Base-by-base conservation (phyloP, 345 rosid genomes). In the Cardamine chenopodiifolia region DNA sequence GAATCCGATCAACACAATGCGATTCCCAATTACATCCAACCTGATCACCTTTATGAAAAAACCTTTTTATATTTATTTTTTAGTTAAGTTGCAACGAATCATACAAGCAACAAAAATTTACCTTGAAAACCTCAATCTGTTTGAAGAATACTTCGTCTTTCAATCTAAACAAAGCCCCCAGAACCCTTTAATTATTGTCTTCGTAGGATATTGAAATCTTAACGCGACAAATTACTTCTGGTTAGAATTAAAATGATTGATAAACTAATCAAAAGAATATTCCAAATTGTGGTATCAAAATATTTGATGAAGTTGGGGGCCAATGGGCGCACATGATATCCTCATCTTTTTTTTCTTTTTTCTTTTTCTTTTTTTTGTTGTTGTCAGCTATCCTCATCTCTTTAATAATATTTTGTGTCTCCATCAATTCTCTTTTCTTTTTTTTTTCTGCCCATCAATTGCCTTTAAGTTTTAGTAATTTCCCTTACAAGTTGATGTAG, bases 221-320 rank as follows among this genome's bases (percentile, higher is more conserved):
- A 11, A 17, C 10, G 18, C 20, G 63, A 50, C 28, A 73, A 45
- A 47, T 23, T 58, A 57, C 53, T 67, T 60, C 2, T 29, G 37
- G 31, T 42, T 52, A 50, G 0, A 1, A 14, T 66, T 57, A 48
- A 48, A 66, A 57, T 37, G 70, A 53, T 10, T 44, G 28, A 52
- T 62, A 42, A 53, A 54, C 31, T 52, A 70, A 52, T 62, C 40
- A 62, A 62, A 53, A 32, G 65, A 45, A 76, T 62, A 69, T 69
- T 69, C 79, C 52, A 69, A 62, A 42, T 15, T 32, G 25, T 44
- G 52, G 70, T 14, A 69, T 76, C 71, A 17, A 69, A 60, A 50
- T 68, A 60, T 75, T 19, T 67, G 74, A 75, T 68, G 61, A 74
- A 66, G 44, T 67, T n/a, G n/a, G 75, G 49, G 79, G 65, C 79